Percentiles rank a stretch among this genome's conserved stretches.
These are phyloP conservation scores for Sphenostylis stenocarpa DNA, from an alignment of 306 rosid genomes.

Conservation along the genomic window DNA sequence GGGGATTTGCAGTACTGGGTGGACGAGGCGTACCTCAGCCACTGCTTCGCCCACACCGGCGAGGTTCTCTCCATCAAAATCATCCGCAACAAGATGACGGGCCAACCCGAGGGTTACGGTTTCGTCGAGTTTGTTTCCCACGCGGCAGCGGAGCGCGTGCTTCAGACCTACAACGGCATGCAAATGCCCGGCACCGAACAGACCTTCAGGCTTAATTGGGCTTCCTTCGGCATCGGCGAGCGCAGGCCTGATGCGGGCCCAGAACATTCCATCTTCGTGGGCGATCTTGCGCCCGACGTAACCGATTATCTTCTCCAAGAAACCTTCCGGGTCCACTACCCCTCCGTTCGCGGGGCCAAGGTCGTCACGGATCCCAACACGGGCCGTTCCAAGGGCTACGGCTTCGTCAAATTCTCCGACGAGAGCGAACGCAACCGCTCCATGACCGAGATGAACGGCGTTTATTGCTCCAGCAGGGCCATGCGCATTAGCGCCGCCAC, in stretches of 20 bases:
- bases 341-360: constrained; percentile 87
- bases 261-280: constrained; percentile 88
- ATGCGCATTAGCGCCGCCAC: constrained; percentile 96
- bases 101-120: constrained; percentile 91
- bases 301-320: constrained; percentile 83
- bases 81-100: constrained; percentile 83
- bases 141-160: constrained; percentile 74
- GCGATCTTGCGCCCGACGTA: constrained; percentile 94
- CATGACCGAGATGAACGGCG: constrained; percentile 93
- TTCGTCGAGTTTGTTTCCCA: constrained; percentile 91
- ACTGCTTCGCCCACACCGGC: constrained; percentile 82
- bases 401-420: constrained; percentile 86
- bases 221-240: constrained; percentile 90
- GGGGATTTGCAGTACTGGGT: constrained; percentile 95
- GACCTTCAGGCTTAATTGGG: constrained; percentile 85
- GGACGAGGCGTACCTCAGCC: constrained; percentile 74
- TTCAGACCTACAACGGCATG: constrained; percentile 73
- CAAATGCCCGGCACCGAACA: constrained; percentile 91
- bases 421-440: constrained; percentile 84
- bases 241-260: constrained; percentile 81
- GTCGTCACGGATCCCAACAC: constrained; percentile 90
- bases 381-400: constrained; percentile 82
- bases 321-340: constrained; percentile 66
- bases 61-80: constrained; percentile 76
- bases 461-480: constrained; percentile 84